phyloP scores from a whole-genome alignment of 2,329 filamentous ascomycete species.

The Meredithiella fracta region DNA sequence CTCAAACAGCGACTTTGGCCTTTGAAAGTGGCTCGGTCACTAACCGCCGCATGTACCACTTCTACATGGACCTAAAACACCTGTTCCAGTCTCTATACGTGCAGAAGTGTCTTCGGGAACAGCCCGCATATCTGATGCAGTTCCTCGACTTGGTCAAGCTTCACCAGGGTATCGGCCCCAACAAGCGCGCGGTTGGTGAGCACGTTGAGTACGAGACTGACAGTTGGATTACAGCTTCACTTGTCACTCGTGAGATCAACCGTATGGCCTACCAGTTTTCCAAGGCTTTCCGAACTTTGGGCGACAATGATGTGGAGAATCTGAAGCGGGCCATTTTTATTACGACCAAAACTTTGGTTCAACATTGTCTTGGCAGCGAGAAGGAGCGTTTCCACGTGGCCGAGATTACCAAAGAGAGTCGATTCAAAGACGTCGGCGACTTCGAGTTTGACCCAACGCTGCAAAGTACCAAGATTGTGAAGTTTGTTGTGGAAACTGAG shows the following conservation, averaged over 20 bases:
- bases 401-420: slow-evolving; percentile 74
- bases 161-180: slow-evolving; percentile 93
- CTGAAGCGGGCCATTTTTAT: slow-evolving; percentile 57
- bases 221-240: slow-evolving; percentile 89
- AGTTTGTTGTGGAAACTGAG: slow-evolving; percentile 75
- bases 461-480: slow-evolving; percentile 52
- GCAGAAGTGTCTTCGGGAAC: slow-evolving; percentile 64
- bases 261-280: slow-evolving; percentile 76
- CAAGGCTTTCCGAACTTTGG: slow-evolving; percentile 61
- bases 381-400: slow-evolving; percentile 67
- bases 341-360: slow-evolving; percentile 66
- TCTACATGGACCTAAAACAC: slow-evolving; percentile 88
- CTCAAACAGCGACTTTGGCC: slow-evolving; percentile 68
- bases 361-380: slow-evolving; percentile 82
- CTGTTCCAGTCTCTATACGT: slow-evolving; percentile 79
- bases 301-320: slow-evolving; percentile 45
- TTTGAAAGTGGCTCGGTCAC: slow-evolving; percentile 92
- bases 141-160: slow-evolving; percentile 92
- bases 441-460: slow-evolving; percentile 60
- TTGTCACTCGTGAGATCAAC: slow-evolving; percentile 91
- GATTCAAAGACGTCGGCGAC: slow-evolving; percentile 60
- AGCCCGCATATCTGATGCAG: slow-evolving; percentile 78
- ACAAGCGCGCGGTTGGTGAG: slow-evolving; percentile 74
- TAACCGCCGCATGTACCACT: slow-evolving; percentile 91
- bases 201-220: slow-evolving; percentile 98